A percentile compares a stretch with the other conserved stretches of the same genome.
Conservation (phyloP, 2,329 filamentous ascomycete genomes). For the Chaetomiaceae sp. region DNA sequence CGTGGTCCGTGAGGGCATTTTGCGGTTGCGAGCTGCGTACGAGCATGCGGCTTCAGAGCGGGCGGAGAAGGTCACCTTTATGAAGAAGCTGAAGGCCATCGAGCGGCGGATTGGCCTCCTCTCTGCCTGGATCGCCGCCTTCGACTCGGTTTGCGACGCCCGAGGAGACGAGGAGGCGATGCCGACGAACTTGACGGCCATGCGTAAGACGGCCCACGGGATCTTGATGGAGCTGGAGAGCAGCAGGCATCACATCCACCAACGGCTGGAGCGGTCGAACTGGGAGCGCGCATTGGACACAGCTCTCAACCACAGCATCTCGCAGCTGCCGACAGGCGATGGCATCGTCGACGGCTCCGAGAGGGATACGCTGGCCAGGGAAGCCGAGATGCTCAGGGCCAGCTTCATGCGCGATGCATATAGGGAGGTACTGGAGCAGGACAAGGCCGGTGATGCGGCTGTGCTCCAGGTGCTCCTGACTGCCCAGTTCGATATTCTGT, state of each 20-base stretch:
- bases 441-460: conserved; percentile 72
- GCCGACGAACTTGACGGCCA: conserved; percentile 64
- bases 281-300: conserved; percentile 89
- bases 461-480: conserved; percentile 79
- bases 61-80: conserved; percentile 70
- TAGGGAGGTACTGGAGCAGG: conserved; percentile 73
- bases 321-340: conserved; percentile 71
- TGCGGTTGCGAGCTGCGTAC: conserved; percentile 76
- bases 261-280: conserved; percentile 70
- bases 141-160: conserved; percentile 74
- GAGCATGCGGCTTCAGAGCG: conserved; percentile 75
- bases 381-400: conserved; percentile 80
- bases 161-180: conserved; percentile 63
- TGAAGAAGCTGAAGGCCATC: conserved; percentile 77
- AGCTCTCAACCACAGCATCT: conserved; percentile 78
- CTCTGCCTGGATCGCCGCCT: conserved; percentile 90
- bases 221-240: conserved; percentile 85
- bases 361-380: conserved; percentile 66
- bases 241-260: conserved; percentile 85
- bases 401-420: conserved; percentile 79
- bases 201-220: conserved; percentile 84
- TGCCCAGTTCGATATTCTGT: conserved; percentile 87
- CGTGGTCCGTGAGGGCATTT: conserved; percentile 71
- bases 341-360: conserved; percentile 61
- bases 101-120: conserved; percentile 81